These are phyloP conservation scores for Artemisia tridentata DNA, from an alignment of 129 eudicot species.

Conservation along the genomic window DNA sequence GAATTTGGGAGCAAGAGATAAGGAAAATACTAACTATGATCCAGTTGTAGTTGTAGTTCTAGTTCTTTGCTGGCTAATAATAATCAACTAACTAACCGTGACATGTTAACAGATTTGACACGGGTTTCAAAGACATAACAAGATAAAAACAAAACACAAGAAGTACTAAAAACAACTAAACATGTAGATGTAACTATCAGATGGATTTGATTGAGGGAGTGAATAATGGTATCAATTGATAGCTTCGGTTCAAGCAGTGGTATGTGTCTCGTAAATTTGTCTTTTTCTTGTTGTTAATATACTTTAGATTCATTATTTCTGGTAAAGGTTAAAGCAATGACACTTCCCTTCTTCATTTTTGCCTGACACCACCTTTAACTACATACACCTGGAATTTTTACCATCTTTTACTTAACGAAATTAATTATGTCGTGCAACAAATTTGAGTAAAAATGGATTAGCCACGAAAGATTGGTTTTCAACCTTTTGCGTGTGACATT, in stretches of 20 bases:
- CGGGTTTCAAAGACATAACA: not conserved
- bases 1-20: no score
- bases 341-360: not conserved
- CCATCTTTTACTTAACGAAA: no score
- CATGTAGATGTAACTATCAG: slow-evolving; percentile 20
- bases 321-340: slow-evolving; percentile 9
- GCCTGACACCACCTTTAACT: slow-evolving; percentile 5
- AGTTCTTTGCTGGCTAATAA: no score
- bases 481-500: not conserved
- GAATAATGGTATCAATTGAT: slow-evolving; percentile 17
- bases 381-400: no score
- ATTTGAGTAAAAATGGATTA: no score
- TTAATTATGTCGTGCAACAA: no score
- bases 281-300: slow-evolving; percentile 24
- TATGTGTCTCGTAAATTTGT: slow-evolving; percentile 20
- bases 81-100: no score
- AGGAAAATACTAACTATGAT: no score
- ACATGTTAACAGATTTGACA: not conserved
- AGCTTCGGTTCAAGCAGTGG: slow-evolving; percentile 19
- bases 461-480: no score
- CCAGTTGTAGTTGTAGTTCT: no score
- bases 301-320: slow-evolving; percentile 23
- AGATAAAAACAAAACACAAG: not conserved
- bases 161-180: not conserved
- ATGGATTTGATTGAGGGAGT: slow-evolving; percentile 1